A percentile compares a stretch with the other conserved stretches of the same genome.
These are phyloP conservation scores for Rhynchosporium secalis DNA, from an alignment of 2,329 filamentous ascomycete genomes.

Conservation along the genomic window DNA sequence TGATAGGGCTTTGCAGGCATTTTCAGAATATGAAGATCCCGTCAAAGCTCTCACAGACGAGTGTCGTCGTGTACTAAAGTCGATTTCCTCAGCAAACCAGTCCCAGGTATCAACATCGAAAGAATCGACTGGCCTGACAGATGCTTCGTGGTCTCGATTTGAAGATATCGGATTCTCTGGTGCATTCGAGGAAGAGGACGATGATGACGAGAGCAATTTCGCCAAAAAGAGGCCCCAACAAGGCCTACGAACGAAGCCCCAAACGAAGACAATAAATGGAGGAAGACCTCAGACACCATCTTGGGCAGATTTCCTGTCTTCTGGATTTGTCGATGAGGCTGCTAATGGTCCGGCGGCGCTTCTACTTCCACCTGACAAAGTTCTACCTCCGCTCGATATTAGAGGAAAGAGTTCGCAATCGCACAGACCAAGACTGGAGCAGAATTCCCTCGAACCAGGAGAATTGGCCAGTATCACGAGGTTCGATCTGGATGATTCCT, in stretches of 20 bases:
- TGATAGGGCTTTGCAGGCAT: conserved; percentile 79
- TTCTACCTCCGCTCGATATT: conserved; percentile 79
- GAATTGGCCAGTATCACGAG: conserved; percentile 90
- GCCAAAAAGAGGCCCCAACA: conserved; percentile 44
- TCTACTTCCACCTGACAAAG: conserved; percentile 86
- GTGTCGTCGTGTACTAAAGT: conserved; percentile 84
- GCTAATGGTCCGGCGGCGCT: conserved; percentile 64
- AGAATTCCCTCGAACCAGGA: conserved; percentile 75
- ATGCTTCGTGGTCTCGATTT: conserved; percentile 95
- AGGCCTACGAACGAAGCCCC: conserved; percentile 64
- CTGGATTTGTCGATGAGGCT: conserved; percentile 82
- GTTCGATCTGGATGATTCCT: conserved; percentile 88
- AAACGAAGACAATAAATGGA: conserved; percentile 56
- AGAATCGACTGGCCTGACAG: conserved; percentile 70
- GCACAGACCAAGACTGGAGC: conserved; percentile 71
- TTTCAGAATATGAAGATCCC: conserved; percentile 87
- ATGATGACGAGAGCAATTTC: conserved; percentile 47
- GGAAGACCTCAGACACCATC: conserved; percentile 91
- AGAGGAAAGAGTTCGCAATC: conserved; percentile 86
- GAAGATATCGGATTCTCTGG: conserved; percentile 91
- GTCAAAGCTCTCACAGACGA: conserved; percentile 87
- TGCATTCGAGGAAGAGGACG: conserved; percentile 69
- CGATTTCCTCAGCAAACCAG: conserved; percentile 86
- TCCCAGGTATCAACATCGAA: conserved; percentile 72
- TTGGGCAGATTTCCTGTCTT: conserved; percentile 96